Conservation (phyloP, 805 yeast genomes). For the Lipomyces lipofer region DNA sequence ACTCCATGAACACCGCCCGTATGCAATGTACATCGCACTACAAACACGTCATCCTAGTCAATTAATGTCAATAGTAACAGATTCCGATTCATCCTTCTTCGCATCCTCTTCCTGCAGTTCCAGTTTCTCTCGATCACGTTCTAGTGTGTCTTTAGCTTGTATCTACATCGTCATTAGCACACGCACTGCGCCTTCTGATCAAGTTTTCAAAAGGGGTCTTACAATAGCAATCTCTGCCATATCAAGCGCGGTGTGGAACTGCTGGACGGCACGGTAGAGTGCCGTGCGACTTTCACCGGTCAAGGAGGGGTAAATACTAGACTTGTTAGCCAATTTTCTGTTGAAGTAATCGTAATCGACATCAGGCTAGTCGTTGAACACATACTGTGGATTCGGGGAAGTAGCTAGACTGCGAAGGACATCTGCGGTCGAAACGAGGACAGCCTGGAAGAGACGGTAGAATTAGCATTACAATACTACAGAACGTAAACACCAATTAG, state of each 20-base stretch:
- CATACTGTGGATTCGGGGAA: constrained; percentile 21
- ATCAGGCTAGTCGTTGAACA: too few species aligned
- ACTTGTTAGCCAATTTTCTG: too few species aligned
- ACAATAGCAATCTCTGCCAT: constrained; percentile 20
- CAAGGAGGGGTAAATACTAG: constrained; percentile 19
- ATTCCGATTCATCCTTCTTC: background rate
- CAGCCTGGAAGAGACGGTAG: background rate
- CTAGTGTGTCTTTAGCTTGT: constrained; percentile 18
- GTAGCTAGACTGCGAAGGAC: constrained; percentile 8
- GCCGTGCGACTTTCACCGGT: background rate
- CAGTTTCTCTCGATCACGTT: constrained; percentile 8
- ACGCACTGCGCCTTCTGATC: background rate
- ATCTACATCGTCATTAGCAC: constrained; percentile 4
- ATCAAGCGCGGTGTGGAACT: constrained; percentile 22
- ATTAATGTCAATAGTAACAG: background rate
- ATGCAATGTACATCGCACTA: too few species aligned
- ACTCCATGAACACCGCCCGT: too few species aligned
- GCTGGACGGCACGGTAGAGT: constrained; percentile 2
- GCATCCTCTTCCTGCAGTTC: background rate
- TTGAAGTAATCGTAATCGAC: too few species aligned
- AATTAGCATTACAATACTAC: background rate
- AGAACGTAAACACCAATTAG: too few species aligned
- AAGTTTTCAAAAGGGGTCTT: too few species aligned
- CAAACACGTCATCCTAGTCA: too few species aligned
- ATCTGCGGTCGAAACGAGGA: constrained; percentile 22